phyloP scores from a whole-genome alignment of 169 alveolate species.

The Plasmodium billcollinsi region DNA sequence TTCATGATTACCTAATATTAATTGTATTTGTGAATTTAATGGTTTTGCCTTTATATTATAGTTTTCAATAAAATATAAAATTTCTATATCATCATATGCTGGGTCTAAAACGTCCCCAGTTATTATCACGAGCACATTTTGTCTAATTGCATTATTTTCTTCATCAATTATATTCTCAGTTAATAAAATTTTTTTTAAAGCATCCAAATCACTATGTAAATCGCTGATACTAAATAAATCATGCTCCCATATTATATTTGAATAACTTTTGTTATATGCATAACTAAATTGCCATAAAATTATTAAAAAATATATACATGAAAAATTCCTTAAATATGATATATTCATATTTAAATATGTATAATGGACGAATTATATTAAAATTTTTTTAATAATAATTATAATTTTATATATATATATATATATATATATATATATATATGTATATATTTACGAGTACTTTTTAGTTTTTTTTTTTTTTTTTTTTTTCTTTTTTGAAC shows the following conservation, averaged over 20 bases:
- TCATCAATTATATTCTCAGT: conserved; percentile 56
- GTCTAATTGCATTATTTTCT: conserved; percentile 18
- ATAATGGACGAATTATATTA: no score
- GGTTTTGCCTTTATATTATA: conserved; percentile 54
- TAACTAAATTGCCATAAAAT: conserved; percentile 19
- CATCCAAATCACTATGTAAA: conserved; percentile 69
- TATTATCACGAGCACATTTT: conserved; percentile 42
- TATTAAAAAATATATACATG: conserved; percentile 4
- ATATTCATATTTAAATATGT: conserved; percentile 10
- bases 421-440: no score
- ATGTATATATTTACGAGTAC: no score
- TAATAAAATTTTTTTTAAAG: conserved; percentile 48
- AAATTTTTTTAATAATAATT: no score
- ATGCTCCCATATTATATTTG: conserved; percentile 56
- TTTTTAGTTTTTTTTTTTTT: no score
- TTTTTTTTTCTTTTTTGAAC: no score
- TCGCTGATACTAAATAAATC: conserved; percentile 55
- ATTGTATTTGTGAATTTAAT: conserved; percentile 13
- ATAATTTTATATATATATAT: no score
- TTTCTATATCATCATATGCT: conserved; percentile 58
- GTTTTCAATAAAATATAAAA: conserved; percentile 51
- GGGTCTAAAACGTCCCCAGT: conserved; percentile 76
- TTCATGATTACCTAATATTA: conserved; percentile 71
- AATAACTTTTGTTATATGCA: conserved; percentile 22
- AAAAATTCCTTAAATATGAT: conserved; percentile 1